A percentile compares a stretch with the other conserved stretches of the same genome.
Conservation (phyloP, 768 basidiomycete genomes). For the Lactifluus hygrophoroides region DNA sequence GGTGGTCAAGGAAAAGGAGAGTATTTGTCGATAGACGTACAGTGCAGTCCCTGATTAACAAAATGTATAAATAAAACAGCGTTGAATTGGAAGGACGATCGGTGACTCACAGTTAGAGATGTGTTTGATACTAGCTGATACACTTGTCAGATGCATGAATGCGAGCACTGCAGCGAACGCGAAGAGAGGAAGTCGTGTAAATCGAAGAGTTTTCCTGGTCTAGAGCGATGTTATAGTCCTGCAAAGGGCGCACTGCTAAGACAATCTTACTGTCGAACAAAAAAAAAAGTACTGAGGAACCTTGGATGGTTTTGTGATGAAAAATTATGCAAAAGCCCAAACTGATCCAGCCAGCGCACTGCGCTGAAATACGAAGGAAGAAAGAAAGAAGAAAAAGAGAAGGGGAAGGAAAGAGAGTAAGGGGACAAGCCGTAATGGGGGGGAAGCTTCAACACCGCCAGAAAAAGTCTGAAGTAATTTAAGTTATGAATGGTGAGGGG, state of each 20-base stretch:
- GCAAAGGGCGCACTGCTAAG: neutral
- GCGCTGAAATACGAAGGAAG: neutral
- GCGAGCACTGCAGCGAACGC: neutral
- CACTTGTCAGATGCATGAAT: neutral
- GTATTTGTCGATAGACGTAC: constrained; percentile 2
- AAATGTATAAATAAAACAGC: neutral
- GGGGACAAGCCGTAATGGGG: neutral
- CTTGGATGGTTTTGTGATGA: neutral
- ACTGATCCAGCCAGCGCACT: constrained; percentile 11
- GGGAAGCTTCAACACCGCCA: neutral
- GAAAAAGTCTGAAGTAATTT: no score
- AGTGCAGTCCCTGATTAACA: neutral
- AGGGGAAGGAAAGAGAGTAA: neutral
- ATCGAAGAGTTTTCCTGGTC: neutral
- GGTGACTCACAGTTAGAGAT: constrained; percentile 1
- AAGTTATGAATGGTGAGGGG: no score
- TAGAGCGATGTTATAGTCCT: neutral
- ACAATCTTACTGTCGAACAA: neutral
- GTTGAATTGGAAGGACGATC: neutral
- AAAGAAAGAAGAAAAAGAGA: neutral
- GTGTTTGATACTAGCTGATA: neutral
- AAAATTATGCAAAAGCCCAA: neutral
- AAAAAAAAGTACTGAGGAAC: neutral
- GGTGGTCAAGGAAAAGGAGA: no score
- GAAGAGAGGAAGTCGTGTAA: neutral